Conservation (phyloP, 768 basidiomycete species). For the Psilocybe cubensis region DNA sequence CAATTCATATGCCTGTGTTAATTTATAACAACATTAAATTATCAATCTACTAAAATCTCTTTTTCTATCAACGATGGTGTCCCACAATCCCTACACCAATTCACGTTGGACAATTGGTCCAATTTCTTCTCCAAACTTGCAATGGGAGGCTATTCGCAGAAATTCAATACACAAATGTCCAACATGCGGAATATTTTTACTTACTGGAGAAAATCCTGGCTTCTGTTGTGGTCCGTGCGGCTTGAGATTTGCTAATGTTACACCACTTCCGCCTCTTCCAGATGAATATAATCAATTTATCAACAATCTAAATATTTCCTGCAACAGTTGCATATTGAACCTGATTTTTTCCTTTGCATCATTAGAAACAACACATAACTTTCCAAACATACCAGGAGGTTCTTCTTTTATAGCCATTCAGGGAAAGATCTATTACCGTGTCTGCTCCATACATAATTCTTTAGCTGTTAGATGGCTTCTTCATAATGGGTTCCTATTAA, state of each 20-base stretch:
- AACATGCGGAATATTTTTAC: slow-evolving; percentile 22
- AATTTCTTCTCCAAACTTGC: slow-evolving; percentile 2
- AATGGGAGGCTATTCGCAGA: slow-evolving; percentile 7
- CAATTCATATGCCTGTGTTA: no score
- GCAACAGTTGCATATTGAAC: slow-evolving; percentile 28
- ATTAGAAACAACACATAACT: slow-evolving; percentile 26
- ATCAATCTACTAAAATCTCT: not conserved
- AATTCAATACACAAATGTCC: slow-evolving; percentile 16
- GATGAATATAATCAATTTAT: slow-evolving; percentile 26
- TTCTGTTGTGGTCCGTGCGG: slow-evolving; percentile 37
- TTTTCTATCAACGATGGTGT: not conserved
- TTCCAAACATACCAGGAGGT: slow-evolving; percentile 15
- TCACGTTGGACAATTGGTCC: slow-evolving; percentile 2
- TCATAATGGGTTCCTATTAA: slow-evolving; percentile 29
- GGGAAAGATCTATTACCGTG: slow-evolving; percentile 34
- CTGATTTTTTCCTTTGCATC: slow-evolving; percentile 36
- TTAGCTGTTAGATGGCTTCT: slow-evolving; percentile 35
- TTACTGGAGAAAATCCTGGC: slow-evolving; percentile 32
- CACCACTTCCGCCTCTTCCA: slow-evolving; percentile 29
- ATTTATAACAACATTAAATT: not conserved
- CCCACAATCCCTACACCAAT: not conserved
- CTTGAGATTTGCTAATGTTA: slow-evolving; percentile 10
- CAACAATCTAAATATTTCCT: slow-evolving; percentile 27
- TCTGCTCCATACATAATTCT: slow-evolving; percentile 27
- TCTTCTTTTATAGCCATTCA: slow-evolving; percentile 27